Conservation (phyloP, 169 alveolate genomes). For the Theileria equi region DNA sequence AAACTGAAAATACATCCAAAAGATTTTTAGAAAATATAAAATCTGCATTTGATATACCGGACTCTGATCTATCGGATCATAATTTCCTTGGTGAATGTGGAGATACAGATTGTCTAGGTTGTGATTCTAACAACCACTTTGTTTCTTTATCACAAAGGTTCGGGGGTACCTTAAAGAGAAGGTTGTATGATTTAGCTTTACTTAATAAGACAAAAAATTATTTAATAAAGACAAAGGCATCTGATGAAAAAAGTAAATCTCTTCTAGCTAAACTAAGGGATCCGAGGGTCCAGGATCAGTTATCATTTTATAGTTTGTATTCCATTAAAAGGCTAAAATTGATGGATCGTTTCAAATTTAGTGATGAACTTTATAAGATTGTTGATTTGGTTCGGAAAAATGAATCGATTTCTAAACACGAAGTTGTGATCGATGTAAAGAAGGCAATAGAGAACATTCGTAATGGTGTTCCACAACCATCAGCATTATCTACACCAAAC, state of each 20-base stretch:
- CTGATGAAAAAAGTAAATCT: neutral
- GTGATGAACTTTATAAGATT: constrained; percentile 1
- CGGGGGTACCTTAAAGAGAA: neutral
- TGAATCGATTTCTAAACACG: neutral
- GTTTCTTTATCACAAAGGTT: too few species aligned
- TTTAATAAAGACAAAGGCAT: neutral
- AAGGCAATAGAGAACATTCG: constrained; percentile 19
- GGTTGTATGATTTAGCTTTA: neutral
- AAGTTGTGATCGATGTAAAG: neutral
- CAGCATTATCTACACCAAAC: constrained; percentile 7
- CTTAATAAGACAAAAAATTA: neutral
- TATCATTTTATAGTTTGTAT: constrained; percentile 5
- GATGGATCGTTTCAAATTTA: neutral
- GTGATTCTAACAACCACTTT: too few species aligned
- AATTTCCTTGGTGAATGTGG: too few species aligned
- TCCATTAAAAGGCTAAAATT: constrained; percentile 12
- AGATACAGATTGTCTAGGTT: too few species aligned
- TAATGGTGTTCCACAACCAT: neutral
- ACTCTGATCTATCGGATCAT: too few species aligned
- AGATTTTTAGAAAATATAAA: too few species aligned
- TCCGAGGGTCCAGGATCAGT: constrained; percentile 4
- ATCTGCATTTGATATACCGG: too few species aligned
- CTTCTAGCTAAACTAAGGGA: neutral
- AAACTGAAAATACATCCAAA: too few species aligned
- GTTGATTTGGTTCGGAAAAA: neutral